Conservation (phyloP, 257 asterid genomes). For the Capsicum pubescens region DNA sequence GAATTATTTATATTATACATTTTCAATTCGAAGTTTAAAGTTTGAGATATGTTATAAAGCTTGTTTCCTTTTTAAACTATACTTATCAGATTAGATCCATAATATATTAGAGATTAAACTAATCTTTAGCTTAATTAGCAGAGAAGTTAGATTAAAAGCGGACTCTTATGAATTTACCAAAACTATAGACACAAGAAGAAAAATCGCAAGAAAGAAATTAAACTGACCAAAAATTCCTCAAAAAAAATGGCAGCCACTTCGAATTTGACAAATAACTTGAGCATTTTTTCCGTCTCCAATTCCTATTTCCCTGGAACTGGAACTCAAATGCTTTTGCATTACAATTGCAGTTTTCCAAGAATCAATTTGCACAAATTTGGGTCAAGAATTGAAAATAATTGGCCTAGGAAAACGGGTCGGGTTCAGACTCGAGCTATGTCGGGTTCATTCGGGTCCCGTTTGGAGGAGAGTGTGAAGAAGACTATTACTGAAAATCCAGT, state of each 20-base stretch:
- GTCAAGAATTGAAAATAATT: constrained; percentile 32
- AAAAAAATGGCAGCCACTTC: constrained; percentile 46
- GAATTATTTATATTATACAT: not conserved
- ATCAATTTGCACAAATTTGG: constrained; percentile 31
- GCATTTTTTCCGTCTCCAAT: constrained; percentile 32
- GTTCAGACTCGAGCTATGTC: constrained; percentile 65
- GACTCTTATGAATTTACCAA: not conserved
- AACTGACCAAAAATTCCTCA: constrained; percentile 27
- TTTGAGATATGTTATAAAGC: no score
- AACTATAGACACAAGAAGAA: not conserved
- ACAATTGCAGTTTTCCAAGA: constrained; percentile 15
- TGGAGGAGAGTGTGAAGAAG: constrained; percentile 67
- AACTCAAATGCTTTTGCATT: constrained; percentile 31
- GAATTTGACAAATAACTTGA: constrained; percentile 41
- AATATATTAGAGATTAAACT: no score
- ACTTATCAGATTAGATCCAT: no score
- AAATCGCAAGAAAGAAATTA: not conserved
- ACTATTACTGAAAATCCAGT: constrained; percentile 69
- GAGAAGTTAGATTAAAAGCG: no score
- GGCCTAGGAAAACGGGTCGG: constrained; percentile 29
- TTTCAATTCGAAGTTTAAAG: not conserved
- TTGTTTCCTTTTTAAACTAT: no score
- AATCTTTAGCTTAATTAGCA: no score
- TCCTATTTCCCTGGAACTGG: constrained; percentile 30
- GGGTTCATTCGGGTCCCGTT: constrained; percentile 62